Evolutionary conservation across 176 grass and related monocot genomes (phyloP), one percentile per base, ranked within the genome.

Genomic region (Carex pumila): DNA sequence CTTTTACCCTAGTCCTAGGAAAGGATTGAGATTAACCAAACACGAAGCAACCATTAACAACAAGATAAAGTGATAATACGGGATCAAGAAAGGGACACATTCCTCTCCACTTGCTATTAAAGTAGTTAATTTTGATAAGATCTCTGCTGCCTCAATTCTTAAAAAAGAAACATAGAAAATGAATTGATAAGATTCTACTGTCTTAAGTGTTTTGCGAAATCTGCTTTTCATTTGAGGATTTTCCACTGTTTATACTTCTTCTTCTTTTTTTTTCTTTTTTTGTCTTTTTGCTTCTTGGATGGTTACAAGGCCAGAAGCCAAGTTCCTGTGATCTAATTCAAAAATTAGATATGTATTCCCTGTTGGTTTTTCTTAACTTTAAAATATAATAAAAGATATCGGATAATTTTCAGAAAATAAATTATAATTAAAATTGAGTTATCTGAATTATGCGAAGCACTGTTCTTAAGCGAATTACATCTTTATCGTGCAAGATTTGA

Each of bases 1-100:
- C 73, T 77, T 77, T 77, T 55, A 77, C 73, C 50, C 29, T 55
- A 34, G 17, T 78, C 52, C 25, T 78, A 7, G 29, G 21, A 57
- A 78, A 56, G 25, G 22, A 78, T 57, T 34, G 73, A 78, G 50
- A 78, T 57, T 34, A 78, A 57, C 73, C 25, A 34, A 57, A 56
- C 50, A 78, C 73, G 25, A 78, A 78, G 73, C 73, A 78, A 78
- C 13, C 72, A 39, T 77, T 78, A 34, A 57, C 57, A 71, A 57
- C 6, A 78, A 10, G 72, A 77, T 77, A 78, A 78, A 56, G 52
- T 75, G 52, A 78, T 54, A 78, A 34, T 78, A 78, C 73, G 52
- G 73, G 52, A 25, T 56, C 73, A 57, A 18, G 73, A 78, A 17
- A 78, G 73, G 13, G 73, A 78, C 73, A 32, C 73, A 57, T 78